phyloP scores from a whole-genome alignment of 1,284 basidiomycete genomes.

The Earliella scabrosa region DNA sequence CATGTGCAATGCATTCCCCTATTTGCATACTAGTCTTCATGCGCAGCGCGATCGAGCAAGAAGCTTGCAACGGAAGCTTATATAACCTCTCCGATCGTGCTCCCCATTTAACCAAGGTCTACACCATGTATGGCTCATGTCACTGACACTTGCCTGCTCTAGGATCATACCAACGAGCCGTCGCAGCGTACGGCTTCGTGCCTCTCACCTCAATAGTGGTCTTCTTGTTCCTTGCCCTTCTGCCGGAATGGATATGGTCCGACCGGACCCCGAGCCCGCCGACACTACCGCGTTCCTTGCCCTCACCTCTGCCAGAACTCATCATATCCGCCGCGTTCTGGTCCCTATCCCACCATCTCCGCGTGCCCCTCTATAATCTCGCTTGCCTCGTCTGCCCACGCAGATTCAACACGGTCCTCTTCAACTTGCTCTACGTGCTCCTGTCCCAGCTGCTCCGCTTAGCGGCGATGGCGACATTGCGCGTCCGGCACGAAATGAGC shows the following conservation, averaged over 20 bases:
- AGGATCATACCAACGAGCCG: constrained; percentile 65
- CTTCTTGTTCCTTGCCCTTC: constrained; percentile 51
- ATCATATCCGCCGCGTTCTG: constrained; percentile 63
- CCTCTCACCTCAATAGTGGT: constrained; percentile 54
- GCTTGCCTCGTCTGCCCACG: constrained; percentile 33
- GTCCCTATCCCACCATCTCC: constrained; percentile 60
- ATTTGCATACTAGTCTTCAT: too few species aligned
- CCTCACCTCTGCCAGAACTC: constrained; percentile 63
- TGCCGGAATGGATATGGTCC: constrained; percentile 53
- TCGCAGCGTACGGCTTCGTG: constrained; percentile 59
- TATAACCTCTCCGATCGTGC: too few species aligned
- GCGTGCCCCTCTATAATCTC: constrained; percentile 51
- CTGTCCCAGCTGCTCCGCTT: constrained; percentile 58
- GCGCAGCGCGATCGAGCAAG: too few species aligned
- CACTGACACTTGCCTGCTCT: neutral
- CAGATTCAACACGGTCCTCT: constrained; percentile 46
- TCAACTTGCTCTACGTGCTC: constrained; percentile 52
- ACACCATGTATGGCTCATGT: too few species aligned
- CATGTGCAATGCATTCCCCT: too few species aligned
- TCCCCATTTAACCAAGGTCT: too few species aligned
- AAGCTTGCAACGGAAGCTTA: too few species aligned
- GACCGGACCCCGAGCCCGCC: constrained; percentile 36
- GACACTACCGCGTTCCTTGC: constrained; percentile 51
- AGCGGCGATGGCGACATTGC: constrained; percentile 56
- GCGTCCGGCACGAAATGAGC: constrained; percentile 50